These are phyloP conservation scores for Trichoderma sp. DNA, from an alignment of 2,329 filamentous ascomycete species.

Conservation along the genomic window DNA sequence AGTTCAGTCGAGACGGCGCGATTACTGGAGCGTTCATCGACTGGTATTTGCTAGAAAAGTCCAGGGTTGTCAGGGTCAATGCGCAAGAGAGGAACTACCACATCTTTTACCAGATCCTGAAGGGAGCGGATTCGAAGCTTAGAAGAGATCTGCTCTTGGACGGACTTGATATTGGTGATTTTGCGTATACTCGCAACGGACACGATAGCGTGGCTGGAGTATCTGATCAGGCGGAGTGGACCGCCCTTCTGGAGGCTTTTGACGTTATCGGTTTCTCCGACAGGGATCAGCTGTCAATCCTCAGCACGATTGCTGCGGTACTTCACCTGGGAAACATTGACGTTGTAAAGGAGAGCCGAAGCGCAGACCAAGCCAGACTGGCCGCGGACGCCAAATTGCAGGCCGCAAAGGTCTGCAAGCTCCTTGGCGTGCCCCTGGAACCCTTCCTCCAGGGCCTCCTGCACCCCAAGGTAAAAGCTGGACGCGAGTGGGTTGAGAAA, in stretches of 20 bases:
- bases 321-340: constrained; percentile 91
- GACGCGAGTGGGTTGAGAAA: constrained; percentile 97
- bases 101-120: constrained; percentile 92
- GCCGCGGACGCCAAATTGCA: constrained; percentile 73
- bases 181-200: constrained; percentile 86
- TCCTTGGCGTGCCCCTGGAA: constrained; percentile 82
- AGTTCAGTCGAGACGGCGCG: constrained; percentile 83
- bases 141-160: constrained; percentile 77
- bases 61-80: constrained; percentile 90
- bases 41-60: constrained; percentile 98
- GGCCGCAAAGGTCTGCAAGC: constrained; percentile 75
- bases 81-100: constrained; percentile 92
- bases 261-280: constrained; percentile 90
- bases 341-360: constrained; percentile 86
- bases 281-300: constrained; percentile 78
- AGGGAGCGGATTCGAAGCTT: constrained; percentile 73
- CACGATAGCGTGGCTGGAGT: constrained; percentile 91
- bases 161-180: constrained; percentile 77
- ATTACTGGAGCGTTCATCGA: constrained; percentile 97
- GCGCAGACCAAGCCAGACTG: constrained; percentile 86
- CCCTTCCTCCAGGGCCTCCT: constrained; percentile 85
- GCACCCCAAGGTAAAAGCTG: constrained; percentile 92
- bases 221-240: constrained; percentile 90
- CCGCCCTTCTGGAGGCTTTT: constrained; percentile 86
- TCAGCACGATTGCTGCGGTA: constrained; percentile 86